These are phyloP conservation scores for Cadophora luteo-olivacea DNA, from an alignment of 2,329 filamentous ascomycete species.

Conservation along the genomic window DNA sequence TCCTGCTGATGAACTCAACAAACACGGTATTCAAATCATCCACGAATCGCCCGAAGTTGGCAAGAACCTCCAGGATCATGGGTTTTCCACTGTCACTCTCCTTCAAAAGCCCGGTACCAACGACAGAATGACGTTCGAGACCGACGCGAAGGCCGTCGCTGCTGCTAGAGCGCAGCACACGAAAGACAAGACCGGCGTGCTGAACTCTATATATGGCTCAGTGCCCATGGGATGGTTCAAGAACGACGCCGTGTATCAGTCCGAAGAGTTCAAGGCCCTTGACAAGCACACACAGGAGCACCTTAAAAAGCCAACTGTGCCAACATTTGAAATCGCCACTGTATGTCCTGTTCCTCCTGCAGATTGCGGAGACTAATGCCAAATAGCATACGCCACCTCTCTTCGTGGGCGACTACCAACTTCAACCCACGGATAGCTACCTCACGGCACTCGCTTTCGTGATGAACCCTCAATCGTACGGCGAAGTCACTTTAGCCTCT, in stretches of 20 bases:
- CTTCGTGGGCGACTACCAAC: slow-evolving; percentile 47
- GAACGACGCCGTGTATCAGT: slow-evolving; percentile 48
- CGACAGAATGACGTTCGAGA: slow-evolving; percentile 54
- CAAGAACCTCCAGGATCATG: slow-evolving; percentile 54
- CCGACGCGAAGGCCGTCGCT: slow-evolving; percentile 50
- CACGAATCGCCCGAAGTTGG: slow-evolving; percentile 70
- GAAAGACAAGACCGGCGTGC: slow-evolving; percentile 48
- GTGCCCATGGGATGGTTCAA: slow-evolving; percentile 54
- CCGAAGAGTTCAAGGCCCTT: slow-evolving; percentile 57
- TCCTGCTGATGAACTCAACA: slow-evolving; percentile 47
- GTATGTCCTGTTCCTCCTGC: slow-evolving; percentile 47
- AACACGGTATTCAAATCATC: slow-evolving; percentile 57
- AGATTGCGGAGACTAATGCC: not conserved
- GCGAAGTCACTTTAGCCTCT: slow-evolving; percentile 66
- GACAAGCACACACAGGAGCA: slow-evolving; percentile 51
- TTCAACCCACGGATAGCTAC: slow-evolving; percentile 49
- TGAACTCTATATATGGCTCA: slow-evolving; percentile 49
- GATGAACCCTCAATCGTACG: slow-evolving; percentile 63
- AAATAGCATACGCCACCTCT: slow-evolving; percentile 37
- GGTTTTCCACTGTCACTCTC: slow-evolving; percentile 45
- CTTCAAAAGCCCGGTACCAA: slow-evolving; percentile 50
- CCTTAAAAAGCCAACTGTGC: slow-evolving; percentile 57
- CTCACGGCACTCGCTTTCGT: slow-evolving; percentile 53
- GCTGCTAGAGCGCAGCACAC: slow-evolving; percentile 56
- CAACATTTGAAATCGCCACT: slow-evolving; percentile 61